Percentiles rank a stretch among this genome's conserved stretches.
Evolutionary conservation across 306 rosid species (phyloP).

Genomic region (Dryas alaskensis): DNA sequence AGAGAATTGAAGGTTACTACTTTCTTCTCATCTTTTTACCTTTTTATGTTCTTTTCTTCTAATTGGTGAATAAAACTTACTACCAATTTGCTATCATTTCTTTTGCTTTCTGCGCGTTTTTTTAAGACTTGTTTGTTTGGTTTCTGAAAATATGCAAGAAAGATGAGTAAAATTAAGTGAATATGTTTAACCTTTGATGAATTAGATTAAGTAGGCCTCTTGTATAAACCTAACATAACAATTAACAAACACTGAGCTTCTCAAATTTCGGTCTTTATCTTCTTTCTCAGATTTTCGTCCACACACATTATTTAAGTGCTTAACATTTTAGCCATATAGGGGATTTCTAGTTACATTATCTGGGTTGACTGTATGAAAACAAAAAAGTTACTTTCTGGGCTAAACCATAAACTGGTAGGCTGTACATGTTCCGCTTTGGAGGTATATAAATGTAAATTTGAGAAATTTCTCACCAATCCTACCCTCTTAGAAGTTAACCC

Average conservation of each 20-base stretch:
- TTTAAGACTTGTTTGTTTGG: not conserved
- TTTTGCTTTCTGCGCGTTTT: not conserved
- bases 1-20: slow-evolving; percentile 85
- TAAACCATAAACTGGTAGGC: not conserved
- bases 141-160: not conserved
- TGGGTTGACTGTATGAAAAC: too few species aligned
- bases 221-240: not conserved
- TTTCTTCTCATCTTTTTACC: slow-evolving; percentile 15
- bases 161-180: not conserved
- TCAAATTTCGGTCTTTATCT: not conserved
- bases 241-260: not conserved
- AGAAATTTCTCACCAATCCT: not conserved
- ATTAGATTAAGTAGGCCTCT: not conserved
- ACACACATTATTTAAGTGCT: not conserved
- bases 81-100: not conserved
- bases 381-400: not conserved
- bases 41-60: slow-evolving; percentile 24
- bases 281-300: too few species aligned
- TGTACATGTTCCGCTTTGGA: not conserved
- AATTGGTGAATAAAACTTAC: slow-evolving; percentile 7
- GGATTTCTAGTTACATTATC: not conserved
- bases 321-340: not conserved
- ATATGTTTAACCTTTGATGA: not conserved
- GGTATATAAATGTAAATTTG: not conserved
- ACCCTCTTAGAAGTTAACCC: not conserved